A percentile compares a stretch with the other conserved stretches of the same genome.
Conservation (phyloP, 805 yeast genomes). For the Candida montana region DNA sequence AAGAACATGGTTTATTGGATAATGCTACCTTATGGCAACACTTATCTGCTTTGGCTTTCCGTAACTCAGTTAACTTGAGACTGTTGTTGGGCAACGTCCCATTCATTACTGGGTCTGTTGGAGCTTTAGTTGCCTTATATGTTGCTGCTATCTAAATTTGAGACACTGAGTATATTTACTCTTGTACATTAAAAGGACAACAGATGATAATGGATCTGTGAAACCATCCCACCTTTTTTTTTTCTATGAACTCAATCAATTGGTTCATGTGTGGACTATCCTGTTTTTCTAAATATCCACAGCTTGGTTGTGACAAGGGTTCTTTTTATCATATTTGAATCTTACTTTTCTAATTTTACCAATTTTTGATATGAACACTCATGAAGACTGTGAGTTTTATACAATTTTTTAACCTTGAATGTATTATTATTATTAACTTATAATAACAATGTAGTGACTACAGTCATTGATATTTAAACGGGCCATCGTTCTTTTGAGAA, state of each 20-base stretch:
- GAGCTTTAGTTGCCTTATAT: conserved; percentile 32
- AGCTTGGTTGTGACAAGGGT: too few relatives aligned
- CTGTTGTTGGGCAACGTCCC: conserved; percentile 31
- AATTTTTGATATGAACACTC: too few relatives aligned
- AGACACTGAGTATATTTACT: not conserved
- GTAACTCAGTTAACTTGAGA: conserved; percentile 22
- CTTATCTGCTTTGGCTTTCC: conserved; percentile 19
- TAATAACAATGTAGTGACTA: too few relatives aligned
- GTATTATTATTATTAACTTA: not conserved
- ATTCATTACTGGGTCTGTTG: conserved; percentile 24
- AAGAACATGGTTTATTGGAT: conserved; percentile 21
- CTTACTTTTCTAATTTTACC: too few relatives aligned
- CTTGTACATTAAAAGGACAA: not conserved
- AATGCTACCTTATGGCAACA: conserved; percentile 13
- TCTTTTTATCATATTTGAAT: not conserved
- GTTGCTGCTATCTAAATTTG: conserved; percentile 22
- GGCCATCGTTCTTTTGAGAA: conserved; percentile 6
- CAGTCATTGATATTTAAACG: too few relatives aligned
- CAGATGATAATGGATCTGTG: too few relatives aligned
- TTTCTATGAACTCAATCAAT: too few relatives aligned
- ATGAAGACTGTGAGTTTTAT: not conserved
- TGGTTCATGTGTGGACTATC: too few relatives aligned
- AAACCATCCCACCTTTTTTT: not conserved
- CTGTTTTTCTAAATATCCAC: too few relatives aligned
- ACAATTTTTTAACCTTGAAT: not conserved